Evolutionary conservation across 768 basidiomycete species (phyloP), one percentile per base, ranked within the genome.

Genomic region (Lactarius hengduanensis): DNA sequence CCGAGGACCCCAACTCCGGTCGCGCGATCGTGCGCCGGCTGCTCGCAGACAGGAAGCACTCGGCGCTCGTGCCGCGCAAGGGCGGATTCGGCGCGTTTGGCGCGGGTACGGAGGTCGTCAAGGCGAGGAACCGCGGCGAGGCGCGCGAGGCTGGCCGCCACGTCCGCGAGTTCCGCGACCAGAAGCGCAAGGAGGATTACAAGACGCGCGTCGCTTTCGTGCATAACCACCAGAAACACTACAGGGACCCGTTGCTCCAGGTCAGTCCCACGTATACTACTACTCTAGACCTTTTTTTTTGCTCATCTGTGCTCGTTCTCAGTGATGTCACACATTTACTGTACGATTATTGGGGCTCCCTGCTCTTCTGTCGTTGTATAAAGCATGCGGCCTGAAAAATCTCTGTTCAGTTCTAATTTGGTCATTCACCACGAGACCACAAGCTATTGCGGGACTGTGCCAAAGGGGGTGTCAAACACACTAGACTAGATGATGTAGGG

Each of bases 121-220:
- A 89, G 75, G 96, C 94, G 26, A 83, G 94, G 60, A 98, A 98
- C 79, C 83, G 83, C n/a, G 97, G 97, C 2, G 96, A 98, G 78
- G 97, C 97, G 16, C 84, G 85, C 70, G 90, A 98, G 76, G 96
- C 96, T 26, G 93, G 89, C 16, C 83, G 92, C 56, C 92, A 96
- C 76, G 84, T 92, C 1, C 81, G 87, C 62, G 90, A 94, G 73
- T 91, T 90, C 79, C 82, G 90, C 68, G 96, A 97, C 74, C 87
- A 91, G 74, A 85, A 80, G 71, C 81, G 86, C 59, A 83, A 84
- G 66, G 91, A 96, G 73, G 85, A 89, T 41, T 94, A 94, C 82
- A 93, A 88, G 79, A 94, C 93, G 7, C 86, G 83, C 67, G 84
- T 96, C 15, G 93, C 79, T 0, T 92, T 89, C 75, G 84, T 86